Conservation (phyloP, 148 eudicot genomes). For the Fallopia convolvulus region DNA sequence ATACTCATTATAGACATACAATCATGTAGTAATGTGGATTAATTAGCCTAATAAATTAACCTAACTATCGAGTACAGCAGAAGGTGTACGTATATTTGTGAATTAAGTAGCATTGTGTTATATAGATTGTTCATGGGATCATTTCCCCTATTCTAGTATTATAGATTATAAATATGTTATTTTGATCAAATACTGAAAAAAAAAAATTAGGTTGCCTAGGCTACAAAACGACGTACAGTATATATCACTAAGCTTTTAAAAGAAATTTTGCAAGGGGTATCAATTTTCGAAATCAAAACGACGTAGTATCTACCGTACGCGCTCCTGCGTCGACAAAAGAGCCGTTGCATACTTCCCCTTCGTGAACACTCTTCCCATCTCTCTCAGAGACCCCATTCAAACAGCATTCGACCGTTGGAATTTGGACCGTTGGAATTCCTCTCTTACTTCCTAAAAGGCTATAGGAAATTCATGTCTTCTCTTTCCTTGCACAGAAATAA, state of each 20-base stretch:
- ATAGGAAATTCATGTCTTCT: not conserved
- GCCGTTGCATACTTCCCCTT: slow-evolving; percentile 3
- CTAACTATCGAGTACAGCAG: too few species aligned
- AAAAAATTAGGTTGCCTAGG: too few species aligned
- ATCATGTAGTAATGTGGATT: too few species aligned
- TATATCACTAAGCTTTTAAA: not conserved
- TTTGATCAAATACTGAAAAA: too few species aligned
- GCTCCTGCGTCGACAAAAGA: not conserved
- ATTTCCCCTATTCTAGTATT: too few species aligned
- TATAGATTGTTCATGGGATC: too few species aligned
- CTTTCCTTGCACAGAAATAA: not conserved
- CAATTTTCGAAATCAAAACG: not conserved
- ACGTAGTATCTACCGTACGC: not conserved
- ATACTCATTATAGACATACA: too few species aligned
- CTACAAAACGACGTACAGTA: not conserved
- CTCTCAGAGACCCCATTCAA: not conserved
- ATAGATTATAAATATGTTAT: too few species aligned
- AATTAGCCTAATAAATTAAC: too few species aligned
- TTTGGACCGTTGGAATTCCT: not conserved
- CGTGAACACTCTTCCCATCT: not conserved
- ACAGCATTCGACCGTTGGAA: not conserved
- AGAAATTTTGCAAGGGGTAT: not conserved
- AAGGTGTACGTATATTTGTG: too few species aligned
- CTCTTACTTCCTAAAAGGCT: not conserved
- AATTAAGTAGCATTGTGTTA: too few species aligned